A percentile compares a stretch with the other conserved stretches of the same genome.
phyloP scores from a whole-genome alignment of 306 rosid species.

The Rosa multiflora region DNA sequence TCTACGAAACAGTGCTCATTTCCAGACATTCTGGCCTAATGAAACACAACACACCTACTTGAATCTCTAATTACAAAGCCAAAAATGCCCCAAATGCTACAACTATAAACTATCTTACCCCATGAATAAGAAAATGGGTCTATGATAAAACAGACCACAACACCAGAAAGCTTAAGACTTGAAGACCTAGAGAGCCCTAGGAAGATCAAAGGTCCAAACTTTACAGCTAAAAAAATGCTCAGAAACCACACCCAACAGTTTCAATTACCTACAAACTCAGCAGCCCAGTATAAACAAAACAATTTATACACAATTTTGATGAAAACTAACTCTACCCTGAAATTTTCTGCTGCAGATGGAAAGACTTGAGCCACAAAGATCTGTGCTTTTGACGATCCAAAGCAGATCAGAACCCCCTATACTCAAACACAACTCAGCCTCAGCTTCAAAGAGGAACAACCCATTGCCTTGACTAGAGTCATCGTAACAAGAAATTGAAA shows the following conservation, averaged over 20 bases:
- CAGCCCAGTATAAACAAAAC: conserved; percentile 9
- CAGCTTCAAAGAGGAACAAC: conserved; percentile 23
- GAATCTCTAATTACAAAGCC: conserved; percentile 35
- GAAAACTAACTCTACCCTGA: conserved; percentile 22
- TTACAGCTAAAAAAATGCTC: conserved; percentile 26
- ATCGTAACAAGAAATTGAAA: conserved; percentile 27
- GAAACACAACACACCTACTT: conserved; percentile 19
- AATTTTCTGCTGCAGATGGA: conserved; percentile 14
- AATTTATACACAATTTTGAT: background rate
- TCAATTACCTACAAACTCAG: conserved; percentile 15
- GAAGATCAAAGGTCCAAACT: conserved; percentile 42
- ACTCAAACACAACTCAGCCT: conserved; percentile 27
- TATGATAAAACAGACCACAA: conserved; percentile 34
- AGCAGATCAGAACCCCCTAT: conserved; percentile 52
- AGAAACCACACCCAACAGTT: conserved; percentile 18
- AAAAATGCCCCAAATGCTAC: background rate
- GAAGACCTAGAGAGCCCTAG: background rate
- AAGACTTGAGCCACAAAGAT: conserved; percentile 30
- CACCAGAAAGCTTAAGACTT: conserved; percentile 23
- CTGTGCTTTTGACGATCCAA: conserved; percentile 20
- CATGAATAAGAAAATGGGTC: conserved; percentile 9
- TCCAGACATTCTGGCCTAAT: conserved; percentile 52
- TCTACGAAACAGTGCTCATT: conserved; percentile 65
- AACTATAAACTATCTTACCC: conserved; percentile 24
- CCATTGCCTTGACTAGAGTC: conserved; percentile 20